Percentiles rank a stretch among this genome's conserved stretches.
Conservation (phyloP, 2,329 filamentous ascomycete genomes). For the Aureobasidium mangrovei region DNA sequence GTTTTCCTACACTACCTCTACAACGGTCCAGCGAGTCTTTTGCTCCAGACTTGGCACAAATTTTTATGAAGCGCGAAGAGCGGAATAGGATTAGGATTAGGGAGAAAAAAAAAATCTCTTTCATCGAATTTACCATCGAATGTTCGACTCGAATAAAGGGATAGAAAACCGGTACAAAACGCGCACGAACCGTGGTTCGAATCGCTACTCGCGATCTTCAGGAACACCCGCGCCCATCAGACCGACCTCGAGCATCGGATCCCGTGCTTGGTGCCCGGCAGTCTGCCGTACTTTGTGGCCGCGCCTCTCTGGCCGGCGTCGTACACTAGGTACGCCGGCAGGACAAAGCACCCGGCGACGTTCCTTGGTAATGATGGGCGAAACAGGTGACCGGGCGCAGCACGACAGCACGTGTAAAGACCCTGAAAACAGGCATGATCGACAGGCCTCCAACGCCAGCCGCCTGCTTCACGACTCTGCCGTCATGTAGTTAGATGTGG, state of each 20-base stretch:
- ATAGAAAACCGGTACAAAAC: background rate
- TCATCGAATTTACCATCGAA: background rate
- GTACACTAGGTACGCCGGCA: background rate
- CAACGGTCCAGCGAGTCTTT: background rate
- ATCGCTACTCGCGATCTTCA: background rate
- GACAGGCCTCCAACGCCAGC: background rate
- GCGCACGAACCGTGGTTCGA: background rate
- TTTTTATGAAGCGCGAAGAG: background rate
- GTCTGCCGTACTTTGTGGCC: background rate
- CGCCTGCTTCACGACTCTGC: background rate
- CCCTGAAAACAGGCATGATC: background rate
- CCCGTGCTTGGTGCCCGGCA: background rate
- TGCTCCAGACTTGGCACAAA: background rate
- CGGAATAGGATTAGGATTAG: background rate
- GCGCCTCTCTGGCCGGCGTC: background rate
- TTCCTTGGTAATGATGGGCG: background rate
- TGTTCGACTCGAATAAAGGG: background rate
- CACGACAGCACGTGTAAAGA: background rate
- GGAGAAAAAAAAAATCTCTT: background rate
- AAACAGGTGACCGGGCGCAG: background rate
- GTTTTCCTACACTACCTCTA: background rate
- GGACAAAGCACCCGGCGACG: background rate
- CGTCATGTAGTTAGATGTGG: background rate
- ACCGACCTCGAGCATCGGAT: background rate
- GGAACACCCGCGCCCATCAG: slow-evolving; percentile 6